These are phyloP conservation scores for Trichoderma brevicompactum DNA, from an alignment of 2,329 filamentous ascomycete species.

Conservation along the genomic window DNA sequence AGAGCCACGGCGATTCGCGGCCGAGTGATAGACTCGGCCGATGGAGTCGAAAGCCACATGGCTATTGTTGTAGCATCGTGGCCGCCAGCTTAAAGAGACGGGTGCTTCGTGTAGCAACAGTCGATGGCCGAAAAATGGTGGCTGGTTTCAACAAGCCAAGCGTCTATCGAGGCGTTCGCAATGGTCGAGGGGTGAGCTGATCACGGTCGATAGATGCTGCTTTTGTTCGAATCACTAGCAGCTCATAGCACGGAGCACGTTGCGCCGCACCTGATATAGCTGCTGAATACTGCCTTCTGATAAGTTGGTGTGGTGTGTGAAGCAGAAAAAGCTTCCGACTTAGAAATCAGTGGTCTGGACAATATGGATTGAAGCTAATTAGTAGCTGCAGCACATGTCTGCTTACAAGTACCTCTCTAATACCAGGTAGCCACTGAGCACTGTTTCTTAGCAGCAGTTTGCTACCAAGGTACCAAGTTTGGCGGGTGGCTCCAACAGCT, in stretches of 20 bases:
- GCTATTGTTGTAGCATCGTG: conserved; percentile 43
- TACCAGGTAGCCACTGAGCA: background rate
- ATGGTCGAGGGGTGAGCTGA: background rate
- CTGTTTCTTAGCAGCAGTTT: background rate
- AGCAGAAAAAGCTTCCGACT: background rate
- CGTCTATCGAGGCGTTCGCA: background rate
- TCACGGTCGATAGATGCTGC: background rate
- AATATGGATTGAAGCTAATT: background rate
- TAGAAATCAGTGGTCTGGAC: conserved; percentile 15
- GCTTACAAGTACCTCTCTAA: too few species aligned
- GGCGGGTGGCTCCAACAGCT: background rate
- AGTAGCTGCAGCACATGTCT: too few species aligned
- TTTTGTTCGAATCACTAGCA: background rate
- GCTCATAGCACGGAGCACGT: background rate
- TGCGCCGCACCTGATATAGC: background rate
- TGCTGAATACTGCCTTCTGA: background rate
- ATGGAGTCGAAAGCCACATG: conserved; percentile 55
- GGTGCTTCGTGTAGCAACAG: background rate
- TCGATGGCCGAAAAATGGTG: background rate
- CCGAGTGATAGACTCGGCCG: conserved; percentile 59
- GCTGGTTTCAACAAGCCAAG: too few species aligned
- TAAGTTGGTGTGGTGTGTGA: background rate
- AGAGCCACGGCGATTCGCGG: conserved; percentile 60
- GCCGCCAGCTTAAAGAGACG: conserved; percentile 22
- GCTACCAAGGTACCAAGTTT: background rate